phyloP scores from a whole-genome alignment of 352 stramenopile species.

The Phytophthora pistaciae region DNA sequence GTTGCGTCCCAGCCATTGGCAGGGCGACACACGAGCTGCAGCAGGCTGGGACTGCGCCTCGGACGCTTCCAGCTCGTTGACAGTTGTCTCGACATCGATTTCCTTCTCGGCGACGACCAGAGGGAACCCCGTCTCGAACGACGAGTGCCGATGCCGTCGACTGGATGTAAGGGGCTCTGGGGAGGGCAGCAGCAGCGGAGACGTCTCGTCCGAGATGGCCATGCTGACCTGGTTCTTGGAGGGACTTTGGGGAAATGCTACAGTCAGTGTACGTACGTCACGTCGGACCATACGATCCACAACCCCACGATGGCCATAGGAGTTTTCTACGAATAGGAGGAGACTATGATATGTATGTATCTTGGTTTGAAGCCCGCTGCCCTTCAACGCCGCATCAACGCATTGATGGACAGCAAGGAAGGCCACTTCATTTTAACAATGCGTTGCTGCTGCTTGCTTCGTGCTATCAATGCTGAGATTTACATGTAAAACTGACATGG shows the following conservation, averaged over 20 bases:
- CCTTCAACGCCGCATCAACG: too few relatives aligned
- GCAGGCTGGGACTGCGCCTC: neutral
- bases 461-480: too few relatives aligned
- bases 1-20: slow-evolving; percentile 34
- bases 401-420: too few relatives aligned
- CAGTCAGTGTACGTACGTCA: slow-evolving; percentile 1
- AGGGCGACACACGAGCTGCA: slow-evolving; percentile 16
- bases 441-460: too few relatives aligned
- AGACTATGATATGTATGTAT: neutral
- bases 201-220: slow-evolving; percentile 26
- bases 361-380: too few relatives aligned
- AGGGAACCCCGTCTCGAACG: slow-evolving; percentile 47
- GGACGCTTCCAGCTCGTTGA: slow-evolving; percentile 7
- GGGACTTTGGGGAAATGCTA: slow-evolving; percentile 6
- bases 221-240: slow-evolving; percentile 12
- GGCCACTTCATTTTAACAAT: too few relatives aligned
- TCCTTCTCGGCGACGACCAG: slow-evolving; percentile 32
- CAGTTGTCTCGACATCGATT: slow-evolving; percentile 20
- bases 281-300: slow-evolving; percentile 31
- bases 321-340: slow-evolving; percentile 24
- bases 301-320: slow-evolving; percentile 23
- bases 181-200: slow-evolving; percentile 33
- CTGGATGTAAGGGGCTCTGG: slow-evolving; percentile 17
- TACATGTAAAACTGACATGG: too few relatives aligned
- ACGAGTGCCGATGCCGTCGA: slow-evolving; percentile 25